Conservation (phyloP, 306 rosid genomes). For the Boehmeria nivea region DNA sequence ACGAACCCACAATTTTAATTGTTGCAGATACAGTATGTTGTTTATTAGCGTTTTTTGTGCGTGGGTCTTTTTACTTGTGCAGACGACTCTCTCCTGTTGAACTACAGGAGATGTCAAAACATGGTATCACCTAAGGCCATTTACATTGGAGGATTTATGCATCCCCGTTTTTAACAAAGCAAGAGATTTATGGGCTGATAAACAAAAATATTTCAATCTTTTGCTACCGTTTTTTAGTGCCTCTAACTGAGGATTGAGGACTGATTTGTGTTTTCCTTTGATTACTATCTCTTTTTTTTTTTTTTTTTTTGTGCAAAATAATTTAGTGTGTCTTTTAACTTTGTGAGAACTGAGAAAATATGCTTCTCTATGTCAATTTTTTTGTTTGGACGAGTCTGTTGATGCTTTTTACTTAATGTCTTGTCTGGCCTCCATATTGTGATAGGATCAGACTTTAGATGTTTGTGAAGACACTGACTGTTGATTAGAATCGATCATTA, state of each 20-base stretch:
- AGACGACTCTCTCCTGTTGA: conserved; percentile 16
- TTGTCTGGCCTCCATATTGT: background rate
- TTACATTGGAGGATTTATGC: conserved; percentile 40
- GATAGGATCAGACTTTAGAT: no score
- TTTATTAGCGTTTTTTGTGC: background rate
- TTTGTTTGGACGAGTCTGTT: no score
- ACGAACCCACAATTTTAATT: conserved; percentile 65
- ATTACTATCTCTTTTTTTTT: no score
- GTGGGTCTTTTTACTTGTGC: background rate
- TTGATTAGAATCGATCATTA: conserved; percentile 5
- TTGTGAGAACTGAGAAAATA: no score
- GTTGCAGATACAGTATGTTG: conserved; percentile 85
- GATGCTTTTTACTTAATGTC: background rate
- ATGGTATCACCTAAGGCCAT: conserved; percentile 53
- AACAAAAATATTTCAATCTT: no score
- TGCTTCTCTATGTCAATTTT: background rate
- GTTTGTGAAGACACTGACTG: no score
- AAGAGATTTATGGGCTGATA: no score
- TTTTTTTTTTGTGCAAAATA: no score
- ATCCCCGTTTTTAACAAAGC: conserved; percentile 10
- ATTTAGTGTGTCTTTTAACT: no score
- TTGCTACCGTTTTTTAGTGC: no score
- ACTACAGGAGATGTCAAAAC: conserved; percentile 14
- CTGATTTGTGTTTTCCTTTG: background rate
- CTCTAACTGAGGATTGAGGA: no score